These are phyloP conservation scores for Haplosporangium gracile DNA, from an alignment of 192 early-diverging fungal species.

Conservation along the genomic window DNA sequence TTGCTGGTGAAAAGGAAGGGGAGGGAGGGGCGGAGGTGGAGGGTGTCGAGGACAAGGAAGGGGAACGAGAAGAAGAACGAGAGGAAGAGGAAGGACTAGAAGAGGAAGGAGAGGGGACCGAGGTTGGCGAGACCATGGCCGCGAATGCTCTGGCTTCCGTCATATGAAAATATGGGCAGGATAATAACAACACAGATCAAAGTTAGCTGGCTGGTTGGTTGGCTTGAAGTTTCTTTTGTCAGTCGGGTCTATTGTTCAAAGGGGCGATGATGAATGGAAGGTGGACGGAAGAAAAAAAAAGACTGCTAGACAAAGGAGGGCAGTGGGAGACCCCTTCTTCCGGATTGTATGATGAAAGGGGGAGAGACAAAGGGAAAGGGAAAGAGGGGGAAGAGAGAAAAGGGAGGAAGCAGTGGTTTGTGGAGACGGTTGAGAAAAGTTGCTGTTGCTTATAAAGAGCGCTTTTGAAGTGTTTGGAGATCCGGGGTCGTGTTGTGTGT, in stretches of 20 bases:
- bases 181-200: neutral
- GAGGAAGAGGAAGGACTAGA: conserved; percentile 1
- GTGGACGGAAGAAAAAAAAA: neutral
- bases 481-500: neutral
- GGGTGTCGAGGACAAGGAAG: neutral
- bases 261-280: neutral
- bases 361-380: neutral
- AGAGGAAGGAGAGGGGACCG: neutral
- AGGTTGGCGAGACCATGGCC: conserved; percentile 35
- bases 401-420: neutral
- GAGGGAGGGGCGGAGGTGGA: conserved; percentile 11
- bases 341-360: neutral
- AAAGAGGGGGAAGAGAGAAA: neutral
- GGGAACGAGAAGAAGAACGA: conserved; percentile 10
- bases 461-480: neutral
- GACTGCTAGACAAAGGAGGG: neutral
- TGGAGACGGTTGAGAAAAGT: neutral
- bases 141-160: conserved; percentile 55
- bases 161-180: conserved; percentile 41
- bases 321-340: neutral
- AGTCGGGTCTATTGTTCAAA: neutral
- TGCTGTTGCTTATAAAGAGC: neutral
- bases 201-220: neutral
- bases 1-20: conserved; percentile 25
- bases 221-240: neutral